Base-by-base conservation (phyloP, 1,139 yeast genomes). In the Pneumocystis canis region DNA sequence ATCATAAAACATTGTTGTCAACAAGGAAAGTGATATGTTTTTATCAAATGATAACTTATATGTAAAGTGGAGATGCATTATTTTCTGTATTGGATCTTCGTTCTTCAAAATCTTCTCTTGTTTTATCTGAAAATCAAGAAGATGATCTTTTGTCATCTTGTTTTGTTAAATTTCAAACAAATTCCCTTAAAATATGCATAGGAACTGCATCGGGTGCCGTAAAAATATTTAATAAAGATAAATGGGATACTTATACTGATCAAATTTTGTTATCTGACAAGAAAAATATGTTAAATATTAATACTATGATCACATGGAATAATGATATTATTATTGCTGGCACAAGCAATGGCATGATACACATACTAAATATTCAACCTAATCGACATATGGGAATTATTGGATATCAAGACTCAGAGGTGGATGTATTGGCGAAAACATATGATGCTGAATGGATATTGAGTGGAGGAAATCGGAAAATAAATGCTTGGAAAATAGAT, bases 1-100 rank as follows among this genome's bases (percentile, higher is more conserved):
- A 64, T 32, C 63, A 58, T 14, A 18, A 2, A 20, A 20, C 18
- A 18, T 40, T 40, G 18, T n/a, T 40, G 5, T 40, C 53, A 5
- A 40, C 53, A 18, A 40, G 53, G 53, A 18, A 28, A 40, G 25
- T 18, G 11, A 40, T 2, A 40, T n/a, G 25, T 25, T 18, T 2
- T 18, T 5, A 5, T 3, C 5, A 5, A n/a, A 64, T 60, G 18
- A 58, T 58, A 31, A 35, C 59, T 58, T 61, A 63, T 39, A 61
- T 62, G 20, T 60, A 64, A 16, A 58, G 62, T 16, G 66, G 66
- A 14, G 66, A 65, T 35, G 66, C 63, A 11, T 41, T 62, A 2
- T 58, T 65, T 5, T 59, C 64, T 37, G 57, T 61, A n/a, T 57
- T 58, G 40, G 66, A 65, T 61, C 28, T 62, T 41, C 63, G 66